A percentile compares a stretch with the other conserved stretches of the same genome.
Conservation (phyloP, 345 rosid genomes). For the Gossypium australe region DNA sequence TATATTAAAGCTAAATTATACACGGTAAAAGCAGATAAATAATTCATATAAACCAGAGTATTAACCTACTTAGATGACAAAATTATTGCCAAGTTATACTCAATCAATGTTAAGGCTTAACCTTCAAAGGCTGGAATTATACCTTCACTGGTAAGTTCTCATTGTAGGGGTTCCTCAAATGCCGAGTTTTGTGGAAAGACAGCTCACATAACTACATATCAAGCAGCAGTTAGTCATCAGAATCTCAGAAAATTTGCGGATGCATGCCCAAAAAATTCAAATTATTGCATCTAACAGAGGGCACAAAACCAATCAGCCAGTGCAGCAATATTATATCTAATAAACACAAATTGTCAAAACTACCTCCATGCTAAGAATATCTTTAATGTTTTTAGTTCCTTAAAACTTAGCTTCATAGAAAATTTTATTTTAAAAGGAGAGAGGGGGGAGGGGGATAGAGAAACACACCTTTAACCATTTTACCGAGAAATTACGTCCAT, state of each 20-base stretch:
- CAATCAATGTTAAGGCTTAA: neutral
- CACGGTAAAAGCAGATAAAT: neutral
- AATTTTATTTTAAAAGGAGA: neutral
- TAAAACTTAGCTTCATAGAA: neutral
- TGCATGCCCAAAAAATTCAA: neutral
- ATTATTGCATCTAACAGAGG: neutral
- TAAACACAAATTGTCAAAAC: neutral
- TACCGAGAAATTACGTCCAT: slow-evolving; percentile 95
- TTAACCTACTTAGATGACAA: neutral
- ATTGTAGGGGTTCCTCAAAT: slow-evolving; percentile 91
- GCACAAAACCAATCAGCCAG: neutral
- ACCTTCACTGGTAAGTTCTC: slow-evolving; percentile 99
- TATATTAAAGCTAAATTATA: neutral
- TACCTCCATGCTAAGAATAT: neutral
- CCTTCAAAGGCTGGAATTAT: neutral
- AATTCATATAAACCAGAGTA: neutral
- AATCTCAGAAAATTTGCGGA: neutral
- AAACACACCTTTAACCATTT: slow-evolving; percentile 88
- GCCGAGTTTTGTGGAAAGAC: slow-evolving; percentile 92
- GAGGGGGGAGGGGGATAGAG: neutral
- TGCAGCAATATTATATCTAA: neutral
- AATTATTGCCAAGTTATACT: neutral
- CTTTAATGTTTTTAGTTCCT: neutral
- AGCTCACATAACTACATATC: slow-evolving; percentile 79
- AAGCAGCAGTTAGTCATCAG: slow-evolving; percentile 22